These are phyloP conservation scores for Fusarium austroafricanum DNA, from an alignment of 2,329 filamentous ascomycete species.

Conservation along the genomic window DNA sequence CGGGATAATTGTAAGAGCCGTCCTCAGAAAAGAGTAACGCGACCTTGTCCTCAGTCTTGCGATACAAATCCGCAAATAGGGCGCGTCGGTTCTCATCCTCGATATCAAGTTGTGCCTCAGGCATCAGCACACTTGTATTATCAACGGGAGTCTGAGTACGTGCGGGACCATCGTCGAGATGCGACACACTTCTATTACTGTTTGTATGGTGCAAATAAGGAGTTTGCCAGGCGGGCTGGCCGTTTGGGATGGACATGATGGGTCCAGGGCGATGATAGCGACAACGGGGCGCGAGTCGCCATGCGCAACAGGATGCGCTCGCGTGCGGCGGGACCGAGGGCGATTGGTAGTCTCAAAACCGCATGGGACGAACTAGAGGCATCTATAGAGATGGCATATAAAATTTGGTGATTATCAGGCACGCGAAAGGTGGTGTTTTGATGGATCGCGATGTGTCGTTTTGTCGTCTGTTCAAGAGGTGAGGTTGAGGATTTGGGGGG, in stretches of 20 bases:
- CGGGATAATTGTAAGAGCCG: constrained; percentile 63
- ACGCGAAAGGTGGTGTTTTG: constrained; percentile 60
- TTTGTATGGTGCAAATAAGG: constrained; percentile 63
- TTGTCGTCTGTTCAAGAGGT: constrained; percentile 65
- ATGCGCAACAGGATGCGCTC: constrained; percentile 66
- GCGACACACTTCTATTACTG: constrained; percentile 64
- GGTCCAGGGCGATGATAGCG: constrained; percentile 62
- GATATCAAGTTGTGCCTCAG: constrained; percentile 70
- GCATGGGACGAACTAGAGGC: constrained; percentile 62
- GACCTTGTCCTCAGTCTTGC: constrained; percentile 80
- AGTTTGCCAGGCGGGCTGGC: constrained; percentile 73
- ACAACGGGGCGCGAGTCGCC: constrained; percentile 63
- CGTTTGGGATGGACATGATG: constrained; percentile 75
- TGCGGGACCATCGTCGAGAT: constrained; percentile 69
- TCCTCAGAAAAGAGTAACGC: constrained; percentile 76
- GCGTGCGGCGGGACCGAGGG: constrained; percentile 62
- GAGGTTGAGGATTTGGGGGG: constrained; percentile 65
- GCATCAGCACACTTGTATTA: constrained; percentile 63
- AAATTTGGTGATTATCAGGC: constrained; percentile 53
- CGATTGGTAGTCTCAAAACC: constrained; percentile 60
- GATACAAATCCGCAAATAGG: constrained; percentile 82
- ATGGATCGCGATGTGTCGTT: constrained; percentile 63
- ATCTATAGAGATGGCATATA: constrained; percentile 63
- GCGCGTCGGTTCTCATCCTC: constrained; percentile 78
- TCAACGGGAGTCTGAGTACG: constrained; percentile 65